Evolutionary conservation across 2,329 filamentous ascomycete species (phyloP), one percentile per base, ranked within the genome.

Genomic region (Trematosphaeria pertusa): DNA sequence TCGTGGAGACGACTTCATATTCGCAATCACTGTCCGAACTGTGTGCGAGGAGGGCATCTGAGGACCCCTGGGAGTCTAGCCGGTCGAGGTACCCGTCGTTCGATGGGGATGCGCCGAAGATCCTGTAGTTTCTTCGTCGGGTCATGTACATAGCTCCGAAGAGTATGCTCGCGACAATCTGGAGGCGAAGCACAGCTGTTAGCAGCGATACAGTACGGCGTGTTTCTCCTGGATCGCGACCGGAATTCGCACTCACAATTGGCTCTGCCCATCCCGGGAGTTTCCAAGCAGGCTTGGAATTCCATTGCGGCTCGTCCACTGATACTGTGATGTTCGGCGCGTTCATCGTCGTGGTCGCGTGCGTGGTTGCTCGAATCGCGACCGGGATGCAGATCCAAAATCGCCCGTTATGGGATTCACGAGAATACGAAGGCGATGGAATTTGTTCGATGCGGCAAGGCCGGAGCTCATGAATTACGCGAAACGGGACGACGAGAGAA

Each of bases 91-190:
- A 60, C 11, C 63, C 40, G n/a, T 47, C 47, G 64, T 63, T 21
- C 54, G 61, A 62, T 3, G 49, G 38, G 42, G 58, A 59, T 32
- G 57, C 52, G 37, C 62, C 60, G 31, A 78, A 70, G 43, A 80
- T 71, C 28, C 70, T 70, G 56, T 69, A 79, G 47, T 74, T 71
- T 48, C 71, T 71, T 49, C 73, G 71, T 17, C 78, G 71, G 10
- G 77, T 81, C 46, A 80, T 61, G 49, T 75, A 71, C 71, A 81
- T 75, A 20, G 76, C 77, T 18, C 69, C 70, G 52, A 79, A 68
- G 45, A 81, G 74, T 43, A 81, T 80, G 30, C 64, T 71, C n/a
- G 77, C 67, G 9, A 81, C 78, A 52, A 81, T 78, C 77, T 79
- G 31, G 5, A 31, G 26, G 31, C 21, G 30, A 24, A 38, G 24